Evolutionary conservation across 202 grass and related monocot species (phyloP), one percentile per base, ranked within the genome.

Genomic region (Carex arenaria): DNA sequence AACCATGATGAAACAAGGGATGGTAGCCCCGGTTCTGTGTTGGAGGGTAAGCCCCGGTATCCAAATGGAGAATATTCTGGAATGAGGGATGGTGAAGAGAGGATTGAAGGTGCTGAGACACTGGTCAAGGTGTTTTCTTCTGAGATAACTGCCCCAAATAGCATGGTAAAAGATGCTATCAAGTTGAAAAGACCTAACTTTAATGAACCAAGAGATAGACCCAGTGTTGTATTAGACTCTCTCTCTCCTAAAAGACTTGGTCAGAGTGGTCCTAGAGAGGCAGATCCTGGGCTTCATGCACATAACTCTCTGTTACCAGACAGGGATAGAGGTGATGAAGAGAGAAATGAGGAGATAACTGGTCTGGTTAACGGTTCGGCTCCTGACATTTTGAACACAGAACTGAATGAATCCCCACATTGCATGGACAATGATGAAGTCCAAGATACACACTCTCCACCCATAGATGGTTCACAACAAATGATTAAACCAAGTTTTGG

Each of bases 361-460:
- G 30, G 3, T 78, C 30, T 78, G 30, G 53, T 59, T 36, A 59
- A 17, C 6, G 8, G 52, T 13, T 36, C 53, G 54, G 5, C 28
- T 78, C 7, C 52, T 78, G 9, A 36, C 15, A 20, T 19, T 34
- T 17, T 78, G 73, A 56, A 34, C 53, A 32, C 53, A 38, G 30
- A 78, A 59, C 73, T n/a, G 17, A 57, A 38, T 53, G 80, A 53
- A 68, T 67, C 64, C 51, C 26, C 64, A 36, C 23, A 38, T 54
- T 82, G 47, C 15, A 69, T 54, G 80, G 80, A 68, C 43, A 82
- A 68, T 20, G 23, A 82, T 82, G 15, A 82, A 34, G 64, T 59
- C 73, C 73, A 78, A 78, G 53, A 59, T 17, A 36, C 53, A 19
- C 18, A 53, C 15, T 59, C 30, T 78, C 51, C 53, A 59, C 17